Evolutionary conservation across 2,329 filamentous ascomycete species (phyloP).

Genomic region (Graphium sp.): DNA sequence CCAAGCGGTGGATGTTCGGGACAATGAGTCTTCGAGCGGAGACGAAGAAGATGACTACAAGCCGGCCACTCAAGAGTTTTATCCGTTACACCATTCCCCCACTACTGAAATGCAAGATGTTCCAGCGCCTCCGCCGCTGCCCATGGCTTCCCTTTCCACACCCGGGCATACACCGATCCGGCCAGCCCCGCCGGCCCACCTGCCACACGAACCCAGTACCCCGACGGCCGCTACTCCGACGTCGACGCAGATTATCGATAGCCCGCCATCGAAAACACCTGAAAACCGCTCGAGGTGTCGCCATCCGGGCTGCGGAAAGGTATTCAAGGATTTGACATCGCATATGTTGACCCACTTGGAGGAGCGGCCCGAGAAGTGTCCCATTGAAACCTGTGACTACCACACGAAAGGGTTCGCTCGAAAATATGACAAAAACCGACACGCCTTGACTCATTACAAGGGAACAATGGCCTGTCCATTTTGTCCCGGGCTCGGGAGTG

Average conservation of each 20-base stretch:
- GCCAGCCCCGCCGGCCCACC: background rate
- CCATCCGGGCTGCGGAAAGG: slow-evolving; percentile 38
- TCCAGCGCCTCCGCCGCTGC: slow-evolving; percentile 6
- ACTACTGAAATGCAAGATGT: no score
- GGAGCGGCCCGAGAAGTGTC: slow-evolving; percentile 90
- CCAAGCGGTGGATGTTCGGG: slow-evolving; percentile 28
- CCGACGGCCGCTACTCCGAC: background rate
- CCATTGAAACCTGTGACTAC: slow-evolving; percentile 85
- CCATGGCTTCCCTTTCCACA: background rate
- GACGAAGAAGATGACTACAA: slow-evolving; percentile 27
- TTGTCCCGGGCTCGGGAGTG: slow-evolving; percentile 73
- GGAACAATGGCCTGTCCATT: slow-evolving; percentile 97
- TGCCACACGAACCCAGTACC: background rate
- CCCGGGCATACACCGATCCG: background rate
- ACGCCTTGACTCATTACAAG: slow-evolving; percentile 93
- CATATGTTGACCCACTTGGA: slow-evolving; percentile 95
- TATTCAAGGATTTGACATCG: slow-evolving; percentile 53
- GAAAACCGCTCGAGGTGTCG: slow-evolving; percentile 33
- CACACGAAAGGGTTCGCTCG: slow-evolving; percentile 86
- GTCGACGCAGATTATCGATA: slow-evolving; percentile 9
- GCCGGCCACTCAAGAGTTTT: slow-evolving; percentile 1
- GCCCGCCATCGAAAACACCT: slow-evolving; percentile 13
- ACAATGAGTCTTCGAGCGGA: slow-evolving; percentile 26
- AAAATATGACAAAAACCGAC: slow-evolving; percentile 96
- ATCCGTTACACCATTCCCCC: no score